Evolutionary conservation across 2,329 filamentous ascomycete genomes (phyloP), one percentile per base, ranked within the genome.

Genomic region (Exophiala oligosperma): DNA sequence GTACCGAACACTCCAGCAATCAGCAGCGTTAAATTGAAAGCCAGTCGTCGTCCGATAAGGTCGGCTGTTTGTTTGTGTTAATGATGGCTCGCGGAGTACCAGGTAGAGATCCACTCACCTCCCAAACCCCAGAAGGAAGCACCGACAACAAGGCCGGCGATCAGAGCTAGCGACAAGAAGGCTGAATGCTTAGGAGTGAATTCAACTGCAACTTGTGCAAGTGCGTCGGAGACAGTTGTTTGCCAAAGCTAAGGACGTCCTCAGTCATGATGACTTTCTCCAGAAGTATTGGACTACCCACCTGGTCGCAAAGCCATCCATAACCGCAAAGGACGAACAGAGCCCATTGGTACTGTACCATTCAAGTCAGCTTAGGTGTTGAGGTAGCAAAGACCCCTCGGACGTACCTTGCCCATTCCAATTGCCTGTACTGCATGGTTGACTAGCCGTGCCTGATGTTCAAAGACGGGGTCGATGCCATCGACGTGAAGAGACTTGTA

Each of bases 261-360:
- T 35, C 8, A 35, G 32, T 35, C 9, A 8, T 9, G 7, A 11
- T 11, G 32, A 35, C 32, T 9, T 35, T 11, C 32, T 9, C 17
- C 32, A 11, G 9, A 9, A 35, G 32, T 35, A 2, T 2, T 35
- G 9, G 2, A 35, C 2, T 35, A 35, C 8, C 6, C 32, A 35
- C 73, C 23, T 84, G 69, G 63, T 85, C 83, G 38, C 85, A 73
- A 38, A 92, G 83, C 90, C 91, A 96, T 17, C 91, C 91, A 69
- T 91, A 92, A 1, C 91, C 91, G 68, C 89, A 92, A 0, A 95
- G 78, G 28, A 85, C 73, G 70, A 96, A 96, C 2, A 96, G 77
- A 67, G 91, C 81, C 90, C 90, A 94, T 70, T 96, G 91, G 69
- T 95, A 96, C 57, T 79, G 40, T 11, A 35, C 43, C n/a, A 23